Base-by-base conservation (phyloP, 345 rosid genomes). In the Citrus reticulata region DNA sequence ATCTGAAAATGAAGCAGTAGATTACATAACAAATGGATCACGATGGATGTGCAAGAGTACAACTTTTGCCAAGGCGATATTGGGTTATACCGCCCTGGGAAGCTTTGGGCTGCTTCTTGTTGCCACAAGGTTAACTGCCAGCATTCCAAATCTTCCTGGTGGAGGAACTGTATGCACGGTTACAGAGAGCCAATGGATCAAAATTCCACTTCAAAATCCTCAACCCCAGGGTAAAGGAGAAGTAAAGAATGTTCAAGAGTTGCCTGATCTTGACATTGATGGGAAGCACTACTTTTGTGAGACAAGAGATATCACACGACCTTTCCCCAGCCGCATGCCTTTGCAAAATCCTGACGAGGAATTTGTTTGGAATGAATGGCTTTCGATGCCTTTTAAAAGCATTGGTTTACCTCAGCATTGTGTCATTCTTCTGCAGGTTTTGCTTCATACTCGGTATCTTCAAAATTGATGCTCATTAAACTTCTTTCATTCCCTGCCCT, bases 231-330 rank as follows among this genome's bases (percentile, higher is more conserved):
- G 96, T 76, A 96, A 94, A 87, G 97, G 97, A 72, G 98, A 96
- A 76, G 71, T 77, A 35, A 96, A 96, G 87, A 96, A 90, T 85
- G 64, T 92, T 83, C 97, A 85, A 77, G 99, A 94, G 81, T 91
- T 96, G 80, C 79, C 93, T 40, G 98, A 96, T 80, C 91, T 96
- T 63, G 98, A 94, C 42, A 91, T 96, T 40, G 99, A 96, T 73
- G 99, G 98, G 82, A 96, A 90, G 81, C 97, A 96, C 79, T 96
- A 89, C 81, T 96, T 92, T 78, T 96, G 98, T 27, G 97, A 96
- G 89, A 90, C 92, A 61, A 88, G 94, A 73, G 98, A 96, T 76
- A 86, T 96, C 54, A 91, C 99, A 70, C 85, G 97, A 39, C 93
- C 99, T 39, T 96, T 94, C 76, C 99, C 99, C 0, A 96, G 99